Evolutionary conservation across 2,329 filamentous ascomycete species (phyloP), one percentile per base, ranked within the genome.

Genomic region (Sarocladiaceae sp.): DNA sequence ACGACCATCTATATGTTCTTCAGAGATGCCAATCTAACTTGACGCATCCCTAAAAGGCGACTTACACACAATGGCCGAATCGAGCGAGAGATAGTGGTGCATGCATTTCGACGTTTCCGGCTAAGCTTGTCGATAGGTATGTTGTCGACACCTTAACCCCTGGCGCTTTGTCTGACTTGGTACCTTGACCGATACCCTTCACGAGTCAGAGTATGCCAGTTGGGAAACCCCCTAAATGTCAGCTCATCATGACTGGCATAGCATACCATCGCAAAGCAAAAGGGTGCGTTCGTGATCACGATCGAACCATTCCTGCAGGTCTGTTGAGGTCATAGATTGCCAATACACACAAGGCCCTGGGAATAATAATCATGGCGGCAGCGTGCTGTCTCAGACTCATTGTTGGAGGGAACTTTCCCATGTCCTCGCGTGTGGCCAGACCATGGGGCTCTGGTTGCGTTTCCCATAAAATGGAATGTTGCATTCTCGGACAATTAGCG

Each of bases 71-170:
- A 10, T 11, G 40, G 18, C 17, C 37, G 37, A 44, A 44, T 44
- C 20, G 22, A 44, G 23, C 40, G 20, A 44, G 17, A 12, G 18
- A 20, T 6, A 20, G 6, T 40, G 20, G 37, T 23, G 12, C 17
- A 8, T n/a, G n/a, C n/a, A n/a, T n/a, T n/a, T n/a, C 8, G 23
- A 44, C 40, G 40, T 44, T 44, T 44, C 22, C 40, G 40, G 40
- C 40, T 44, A n/a, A 23, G 22, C 40, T 4, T 23, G 35, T 23
- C 13, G 10, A 44, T 22, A 26, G 40, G 40, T 7, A 44, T 44
- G 40, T 23, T 26, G 22, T 15, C 40, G n/a, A 26, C 17, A 7
- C 7, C 17, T 7, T 4, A 20, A 4, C 37, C 40, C 40, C 23
- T 26, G 40, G 40, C 11, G 12, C 40, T 44, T 28, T 28, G 22